Conservation (phyloP, 345 rosid species). For the Chamaenerion angustifolium region DNA sequence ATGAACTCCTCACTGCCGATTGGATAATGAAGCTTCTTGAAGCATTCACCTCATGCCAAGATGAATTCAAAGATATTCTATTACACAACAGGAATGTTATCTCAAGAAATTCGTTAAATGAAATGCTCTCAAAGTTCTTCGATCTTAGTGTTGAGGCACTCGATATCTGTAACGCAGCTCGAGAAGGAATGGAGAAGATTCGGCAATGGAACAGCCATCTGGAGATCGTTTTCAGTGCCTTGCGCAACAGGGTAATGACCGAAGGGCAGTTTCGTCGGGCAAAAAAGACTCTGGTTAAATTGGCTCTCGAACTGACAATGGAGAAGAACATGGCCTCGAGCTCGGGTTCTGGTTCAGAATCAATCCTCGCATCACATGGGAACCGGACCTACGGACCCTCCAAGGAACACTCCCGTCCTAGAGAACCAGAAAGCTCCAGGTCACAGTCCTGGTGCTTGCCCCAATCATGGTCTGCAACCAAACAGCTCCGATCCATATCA, state of each 20-base stretch:
- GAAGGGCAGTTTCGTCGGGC: constrained; percentile 28
- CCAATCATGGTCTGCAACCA: constrained; percentile 29
- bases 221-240: constrained; percentile 26
- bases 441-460: constrained; percentile 36
- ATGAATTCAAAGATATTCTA: constrained; percentile 20
- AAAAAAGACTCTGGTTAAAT: constrained; percentile 26
- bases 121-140: constrained; percentile 19
- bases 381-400: constrained; percentile 21
- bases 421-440: constrained; percentile 17
- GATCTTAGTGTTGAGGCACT: constrained; percentile 28
- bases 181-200: constrained; percentile 29
- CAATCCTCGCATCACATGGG: constrained; percentile 9
- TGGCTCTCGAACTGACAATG: constrained; percentile 24
- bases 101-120: constrained; percentile 14
- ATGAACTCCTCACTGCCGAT: constrained; percentile 19
- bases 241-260: constrained; percentile 13
- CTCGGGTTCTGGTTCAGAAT: constrained; percentile 14
- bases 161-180: constrained; percentile 27
- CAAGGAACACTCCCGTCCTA: constrained; percentile 7
- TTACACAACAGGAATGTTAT: constrained; percentile 11
- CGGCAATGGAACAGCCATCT: constrained; percentile 23
- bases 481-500: constrained; percentile 24
- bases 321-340: constrained; percentile 14
- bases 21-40: constrained; percentile 27
- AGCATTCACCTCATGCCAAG: constrained; percentile 18